Conservation (phyloP, 2,329 filamentous ascomycete species). For the Aspergillus pseudoviridinutans region DNA sequence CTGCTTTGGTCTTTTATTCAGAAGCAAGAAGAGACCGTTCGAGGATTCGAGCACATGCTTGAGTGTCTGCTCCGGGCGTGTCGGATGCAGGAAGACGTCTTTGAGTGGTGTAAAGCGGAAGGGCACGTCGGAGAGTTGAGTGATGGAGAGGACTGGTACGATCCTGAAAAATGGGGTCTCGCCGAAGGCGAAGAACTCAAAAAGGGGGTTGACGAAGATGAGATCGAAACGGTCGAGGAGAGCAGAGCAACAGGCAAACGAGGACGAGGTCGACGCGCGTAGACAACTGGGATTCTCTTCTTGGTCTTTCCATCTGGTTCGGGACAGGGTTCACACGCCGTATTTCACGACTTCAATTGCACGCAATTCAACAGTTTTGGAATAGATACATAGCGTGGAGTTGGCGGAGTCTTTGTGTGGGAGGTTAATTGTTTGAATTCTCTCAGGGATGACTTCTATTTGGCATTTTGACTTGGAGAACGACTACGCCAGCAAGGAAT, state of each 20-base stretch:
- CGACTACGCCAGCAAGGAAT: not conserved
- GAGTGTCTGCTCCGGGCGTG: slow-evolving; percentile 56
- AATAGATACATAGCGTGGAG: slow-evolving; percentile 27
- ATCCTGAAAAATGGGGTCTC: slow-evolving; percentile 59
- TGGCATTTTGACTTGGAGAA: not conserved
- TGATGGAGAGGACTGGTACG: slow-evolving; percentile 66
- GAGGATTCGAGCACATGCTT: slow-evolving; percentile 53
- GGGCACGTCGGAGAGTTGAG: slow-evolving; percentile 63
- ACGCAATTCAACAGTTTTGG: slow-evolving; percentile 1
- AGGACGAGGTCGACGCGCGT: slow-evolving; percentile 36
- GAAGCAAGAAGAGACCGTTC: slow-evolving; percentile 62
- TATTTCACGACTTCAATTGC: not conserved
- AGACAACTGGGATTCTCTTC: slow-evolving; percentile 3
- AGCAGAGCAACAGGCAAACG: slow-evolving; percentile 37
- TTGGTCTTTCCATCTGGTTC: not conserved
- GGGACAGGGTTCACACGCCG: not conserved
- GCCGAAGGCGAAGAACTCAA: slow-evolving; percentile 51
- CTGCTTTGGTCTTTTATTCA: slow-evolving; percentile 60
- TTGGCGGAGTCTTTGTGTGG: slow-evolving; percentile 23
- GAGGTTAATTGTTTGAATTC: not conserved
- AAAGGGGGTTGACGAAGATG: slow-evolving; percentile 60
- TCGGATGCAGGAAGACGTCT: slow-evolving; percentile 56
- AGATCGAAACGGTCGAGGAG: slow-evolving; percentile 50
- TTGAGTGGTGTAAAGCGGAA: slow-evolving; percentile 59
- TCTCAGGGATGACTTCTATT: not conserved